Evolutionary conservation across 805 yeast genomes (phyloP), one percentile per base, ranked within the genome.

Genomic region (Zygoascus flipseniorum): DNA sequence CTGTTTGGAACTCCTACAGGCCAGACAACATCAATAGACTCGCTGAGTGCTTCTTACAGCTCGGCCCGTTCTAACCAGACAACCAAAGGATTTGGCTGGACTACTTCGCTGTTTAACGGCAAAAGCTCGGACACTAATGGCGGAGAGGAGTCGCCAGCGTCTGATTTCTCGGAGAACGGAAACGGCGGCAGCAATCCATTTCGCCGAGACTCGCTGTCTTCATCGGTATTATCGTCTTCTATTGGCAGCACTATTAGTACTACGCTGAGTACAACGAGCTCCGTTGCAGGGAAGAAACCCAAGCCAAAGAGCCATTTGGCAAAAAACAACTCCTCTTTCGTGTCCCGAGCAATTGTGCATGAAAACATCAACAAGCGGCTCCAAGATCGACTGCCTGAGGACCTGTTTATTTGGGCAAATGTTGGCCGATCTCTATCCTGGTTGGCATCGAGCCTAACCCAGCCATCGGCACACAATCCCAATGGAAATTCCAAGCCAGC

Each of bases 281-380:
- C 49, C 19, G 13, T 5, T 26, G 13, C 31, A 47, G 31, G 50
- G 31, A 46, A 46, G 19, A 28, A 31, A 18, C 13, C 58, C 37
- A 62, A 65, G 55, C 75, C 75, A 31, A 68, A 66, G 47, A 67
- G 62, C 54, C 59, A 61, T 39, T 60, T 72, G 51, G 54, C 64
- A 11, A 72, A 69, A 55, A 71, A 68, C 63, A 72, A 68, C 54
- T 66, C 72, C 18, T 64, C 72, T 20, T 72, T 67, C 54, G 60
- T 72, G 10, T 63, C 71, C 19, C 65, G 73, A 18, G 61, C 71
- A 14, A 59, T 70, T 14, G 63, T 66, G 14, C 66, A 64, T 52
- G 75, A 72, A 39, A 57, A 61, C n/a, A 59, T 66, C 51, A 52
- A 55, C 20, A 62, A 62, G 43, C 65, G 72, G 23, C 54, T 69